Conservation (phyloP, 805 yeast genomes). For the Starmerella roubikii region DNA sequence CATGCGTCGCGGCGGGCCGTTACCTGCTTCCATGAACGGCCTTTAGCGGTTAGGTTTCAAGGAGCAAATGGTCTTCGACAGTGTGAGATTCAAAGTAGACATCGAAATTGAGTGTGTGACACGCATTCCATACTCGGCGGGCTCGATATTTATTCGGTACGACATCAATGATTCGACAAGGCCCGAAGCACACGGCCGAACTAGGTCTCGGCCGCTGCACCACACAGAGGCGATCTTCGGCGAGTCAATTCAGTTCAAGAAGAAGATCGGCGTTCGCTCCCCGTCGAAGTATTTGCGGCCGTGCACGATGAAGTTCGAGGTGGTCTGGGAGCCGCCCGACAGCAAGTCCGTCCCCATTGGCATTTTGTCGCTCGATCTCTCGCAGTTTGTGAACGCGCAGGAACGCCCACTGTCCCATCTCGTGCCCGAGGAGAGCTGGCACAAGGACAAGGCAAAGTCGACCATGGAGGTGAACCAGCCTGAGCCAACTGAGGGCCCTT, state of each 20-base stretch:
- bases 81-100: slow-evolving; percentile 47
- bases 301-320: slow-evolving; percentile 31
- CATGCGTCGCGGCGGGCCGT: too few relatives aligned
- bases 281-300: slow-evolving; percentile 28
- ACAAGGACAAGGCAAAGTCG: too few relatives aligned
- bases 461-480: neutral
- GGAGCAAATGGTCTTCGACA: slow-evolving; percentile 25
- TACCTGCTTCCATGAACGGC: too few relatives aligned
- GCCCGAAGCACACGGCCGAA: slow-evolving; percentile 34
- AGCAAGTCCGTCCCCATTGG: slow-evolving; percentile 46
- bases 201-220: slow-evolving; percentile 33
- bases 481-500: neutral
- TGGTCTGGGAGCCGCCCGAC: slow-evolving; percentile 31
- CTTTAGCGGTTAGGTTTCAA: too few relatives aligned
- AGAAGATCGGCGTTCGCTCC: slow-evolving; percentile 31
- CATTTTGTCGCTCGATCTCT: slow-evolving; percentile 45
- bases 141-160: slow-evolving; percentile 54
- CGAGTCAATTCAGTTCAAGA: slow-evolving; percentile 28
- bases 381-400: slow-evolving; percentile 43
- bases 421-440: neutral
- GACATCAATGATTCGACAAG: slow-evolving; percentile 39
- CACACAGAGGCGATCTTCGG: slow-evolving; percentile 43
- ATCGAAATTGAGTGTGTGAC: slow-evolving; percentile 53
- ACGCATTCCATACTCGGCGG: slow-evolving; percentile 74
- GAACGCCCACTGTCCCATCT: neutral